Evolutionary conservation across 1,139 yeast genomes (phyloP).

Genomic region (Saccharomyces hybrid): DNA sequence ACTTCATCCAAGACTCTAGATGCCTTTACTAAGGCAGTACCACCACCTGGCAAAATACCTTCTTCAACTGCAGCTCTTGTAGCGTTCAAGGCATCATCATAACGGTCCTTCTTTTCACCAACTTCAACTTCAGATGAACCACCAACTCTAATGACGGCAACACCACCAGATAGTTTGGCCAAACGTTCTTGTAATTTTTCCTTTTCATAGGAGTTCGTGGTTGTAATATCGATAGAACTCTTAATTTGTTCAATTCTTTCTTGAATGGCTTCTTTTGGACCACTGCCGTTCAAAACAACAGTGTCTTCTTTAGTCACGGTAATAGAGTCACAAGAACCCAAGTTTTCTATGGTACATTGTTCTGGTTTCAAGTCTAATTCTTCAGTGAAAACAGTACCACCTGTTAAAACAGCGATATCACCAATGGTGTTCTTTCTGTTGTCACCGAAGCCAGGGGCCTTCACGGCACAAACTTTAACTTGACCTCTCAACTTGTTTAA

Average conservation of each 20-base stretch:
- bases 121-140: constrained; percentile 98
- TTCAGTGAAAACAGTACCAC: constrained; percentile 97
- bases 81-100: constrained; percentile 97
- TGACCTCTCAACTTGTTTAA: constrained; percentile 98
- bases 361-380: constrained; percentile 97
- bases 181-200: constrained; percentile 98
- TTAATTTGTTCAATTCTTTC: constrained; percentile 96
- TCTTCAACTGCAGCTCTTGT: constrained; percentile 99
- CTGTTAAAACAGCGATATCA: constrained; percentile 92
- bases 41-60: constrained; percentile 99
- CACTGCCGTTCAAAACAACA: constrained; percentile 91
- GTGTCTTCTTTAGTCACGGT: constrained; percentile 97
- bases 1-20: constrained; percentile 72
- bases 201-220: constrained; percentile 90
- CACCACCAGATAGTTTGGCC: constrained; percentile 98
- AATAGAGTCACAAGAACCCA: constrained; percentile 90
- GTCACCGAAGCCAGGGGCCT: constrained; percentile 99
- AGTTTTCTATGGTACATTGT: constrained; percentile 82
- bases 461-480: constrained; percentile 96
- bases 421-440: constrained; percentile 97
- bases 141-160: constrained; percentile 96
- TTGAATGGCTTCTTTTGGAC: constrained; percentile 77
- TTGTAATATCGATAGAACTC: constrained; percentile 61
- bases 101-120: constrained; percentile 99
- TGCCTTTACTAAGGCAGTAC: constrained; percentile 96